Evolutionary conservation across 1,284 basidiomycete species (phyloP).

Genomic region (Peniophora sp.): DNA sequence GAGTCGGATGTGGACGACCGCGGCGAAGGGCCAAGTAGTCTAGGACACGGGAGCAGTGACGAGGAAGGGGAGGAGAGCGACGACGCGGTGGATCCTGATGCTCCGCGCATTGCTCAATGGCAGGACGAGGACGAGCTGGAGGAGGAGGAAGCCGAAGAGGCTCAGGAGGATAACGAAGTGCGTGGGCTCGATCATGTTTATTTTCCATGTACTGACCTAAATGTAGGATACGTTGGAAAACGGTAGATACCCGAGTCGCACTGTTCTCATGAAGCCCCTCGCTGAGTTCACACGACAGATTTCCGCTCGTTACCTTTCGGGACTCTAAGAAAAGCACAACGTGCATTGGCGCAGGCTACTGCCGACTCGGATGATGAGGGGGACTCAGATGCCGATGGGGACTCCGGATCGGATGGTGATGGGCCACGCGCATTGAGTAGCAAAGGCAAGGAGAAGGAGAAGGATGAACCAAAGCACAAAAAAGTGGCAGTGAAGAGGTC

Average conservation of each 20-base stretch:
- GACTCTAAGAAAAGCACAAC: conserved; percentile 58
- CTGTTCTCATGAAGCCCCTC: neutral
- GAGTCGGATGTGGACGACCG: conserved; percentile 8
- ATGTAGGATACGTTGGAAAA: conserved; percentile 31
- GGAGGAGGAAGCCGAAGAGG: conserved; percentile 14
- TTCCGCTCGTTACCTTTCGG: conserved; percentile 56
- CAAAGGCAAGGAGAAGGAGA: conserved; percentile 6
- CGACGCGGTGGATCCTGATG: conserved; percentile 20
- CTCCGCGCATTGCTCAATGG: conserved; percentile 23
- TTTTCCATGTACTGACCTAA: conserved; percentile 1
- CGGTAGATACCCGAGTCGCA: conserved; percentile 12
- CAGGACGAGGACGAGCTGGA: conserved; percentile 27
- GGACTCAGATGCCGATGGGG: conserved; percentile 16
- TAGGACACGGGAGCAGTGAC: conserved; percentile 1
- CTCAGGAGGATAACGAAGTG: conserved; percentile 9
- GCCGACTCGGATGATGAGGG: conserved; percentile 15
- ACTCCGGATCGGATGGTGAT: conserved; percentile 16
- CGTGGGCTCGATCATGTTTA: neutral
- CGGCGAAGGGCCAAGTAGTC: conserved; percentile 4
- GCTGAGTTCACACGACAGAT: conserved; percentile 28
- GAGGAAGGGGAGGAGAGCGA: conserved; percentile 8
- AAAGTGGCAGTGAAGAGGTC: conserved; percentile 53
- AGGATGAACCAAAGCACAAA: conserved; percentile 21
- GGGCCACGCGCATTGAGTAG: conserved; percentile 25
- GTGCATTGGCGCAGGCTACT: conserved; percentile 35